These are phyloP conservation scores for Glycyrrhiza uralensis DNA, from an alignment of 306 rosid genomes.

Conservation along the genomic window DNA sequence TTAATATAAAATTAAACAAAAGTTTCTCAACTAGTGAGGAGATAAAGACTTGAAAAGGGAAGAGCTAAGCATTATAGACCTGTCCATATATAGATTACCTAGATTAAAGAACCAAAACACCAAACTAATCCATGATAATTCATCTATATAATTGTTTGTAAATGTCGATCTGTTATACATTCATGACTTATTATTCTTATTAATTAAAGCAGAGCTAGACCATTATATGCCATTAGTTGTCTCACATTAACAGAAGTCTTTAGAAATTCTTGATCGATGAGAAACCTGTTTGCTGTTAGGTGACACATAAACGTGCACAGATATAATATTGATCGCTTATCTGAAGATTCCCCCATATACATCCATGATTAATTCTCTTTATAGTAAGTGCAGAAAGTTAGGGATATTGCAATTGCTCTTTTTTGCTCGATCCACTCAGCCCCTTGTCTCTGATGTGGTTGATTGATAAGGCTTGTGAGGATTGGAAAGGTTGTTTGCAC, in stretches of 20 bases:
- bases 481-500: not conserved
- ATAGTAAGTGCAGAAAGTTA: slow-evolving; percentile 23
- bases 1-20: not conserved
- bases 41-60: not conserved
- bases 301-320: slow-evolving; percentile 47
- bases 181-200: not conserved
- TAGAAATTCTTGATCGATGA: slow-evolving; percentile 27
- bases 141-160: not conserved
- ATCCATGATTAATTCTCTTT: slow-evolving; percentile 31
- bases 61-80: not conserved
- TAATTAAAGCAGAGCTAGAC: slow-evolving; percentile 24
- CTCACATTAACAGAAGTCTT: slow-evolving; percentile 23
- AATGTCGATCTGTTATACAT: not conserved
- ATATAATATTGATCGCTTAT: slow-evolving; percentile 43
- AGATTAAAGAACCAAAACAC: not conserved
- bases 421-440: not conserved
- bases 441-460: not conserved
- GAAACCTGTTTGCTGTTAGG: slow-evolving; percentile 55
- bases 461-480: not conserved
- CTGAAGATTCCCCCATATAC: slow-evolving; percentile 26
- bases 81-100: not conserved
- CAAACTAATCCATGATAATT: not conserved
- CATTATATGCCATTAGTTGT: slow-evolving; percentile 30
- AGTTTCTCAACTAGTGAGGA: not conserved
- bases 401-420: not conserved